Evolutionary conservation across 2,329 filamentous ascomycete genomes (phyloP).

Genomic region (Rutstroemia sp.): DNA sequence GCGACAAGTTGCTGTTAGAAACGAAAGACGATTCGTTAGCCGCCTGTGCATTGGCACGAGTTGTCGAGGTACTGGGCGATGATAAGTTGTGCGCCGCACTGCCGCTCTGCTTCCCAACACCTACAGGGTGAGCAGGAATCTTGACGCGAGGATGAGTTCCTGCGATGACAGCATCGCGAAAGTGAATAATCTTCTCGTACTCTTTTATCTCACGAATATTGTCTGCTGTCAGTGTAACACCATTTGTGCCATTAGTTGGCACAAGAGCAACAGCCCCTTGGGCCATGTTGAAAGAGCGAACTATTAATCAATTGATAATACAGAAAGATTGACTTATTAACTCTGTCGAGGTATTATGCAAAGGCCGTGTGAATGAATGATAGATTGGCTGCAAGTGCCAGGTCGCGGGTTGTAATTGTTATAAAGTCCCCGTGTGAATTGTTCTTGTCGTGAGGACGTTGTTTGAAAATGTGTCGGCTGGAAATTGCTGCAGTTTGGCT

Average conservation of each 20-base stretch:
- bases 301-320: constrained; percentile 15
- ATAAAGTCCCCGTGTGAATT: neutral
- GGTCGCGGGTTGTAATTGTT: neutral
- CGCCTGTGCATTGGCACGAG: constrained; percentile 16
- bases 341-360: neutral
- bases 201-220: constrained; percentile 54
- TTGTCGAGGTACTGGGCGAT: constrained; percentile 20
- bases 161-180: constrained; percentile 74
- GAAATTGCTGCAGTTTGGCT: neutral
- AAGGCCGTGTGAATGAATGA: neutral
- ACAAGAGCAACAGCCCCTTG: constrained; percentile 32
- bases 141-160: constrained; percentile 64
- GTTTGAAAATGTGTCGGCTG: constrained; percentile 4
- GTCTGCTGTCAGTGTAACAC: constrained; percentile 34
- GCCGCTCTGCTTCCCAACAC: constrained; percentile 24
- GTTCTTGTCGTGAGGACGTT: neutral
- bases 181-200: constrained; percentile 72
- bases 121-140: constrained; percentile 37
- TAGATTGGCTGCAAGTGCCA: neutral
- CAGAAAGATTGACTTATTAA: constrained; percentile 1
- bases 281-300: constrained; percentile 24
- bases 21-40: constrained; percentile 18
- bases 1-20: constrained; percentile 16
- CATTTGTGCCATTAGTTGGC: constrained; percentile 24
- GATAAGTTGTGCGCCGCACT: constrained; percentile 17